Evolutionary conservation across 352 stramenopile species (phyloP).

Genomic region (Phytophthora ohioensis): DNA sequence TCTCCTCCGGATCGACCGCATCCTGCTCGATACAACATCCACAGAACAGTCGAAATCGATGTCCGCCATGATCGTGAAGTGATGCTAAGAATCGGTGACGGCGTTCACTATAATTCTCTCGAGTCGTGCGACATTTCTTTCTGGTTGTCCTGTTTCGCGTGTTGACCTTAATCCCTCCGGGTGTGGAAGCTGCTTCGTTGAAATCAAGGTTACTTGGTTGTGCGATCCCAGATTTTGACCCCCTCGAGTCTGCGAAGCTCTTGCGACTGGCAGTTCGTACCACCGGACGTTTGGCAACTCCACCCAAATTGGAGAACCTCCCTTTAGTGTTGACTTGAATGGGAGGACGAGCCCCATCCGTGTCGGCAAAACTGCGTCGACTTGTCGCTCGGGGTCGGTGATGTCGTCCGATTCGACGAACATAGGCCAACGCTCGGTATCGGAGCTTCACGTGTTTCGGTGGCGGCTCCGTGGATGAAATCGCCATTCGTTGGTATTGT

Average conservation of each 20-base stretch:
- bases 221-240: conserved; percentile 10
- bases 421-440: conserved; percentile 35
- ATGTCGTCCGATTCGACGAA: conserved; percentile 34
- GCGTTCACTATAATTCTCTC: conserved; percentile 7
- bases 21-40: conserved; percentile 26
- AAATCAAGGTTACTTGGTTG: background rate
- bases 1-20: conserved; percentile 21
- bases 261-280: conserved; percentile 8
- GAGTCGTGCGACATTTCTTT: conserved; percentile 11
- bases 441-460: conserved; percentile 33
- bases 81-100: conserved; percentile 25
- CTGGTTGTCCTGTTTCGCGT: conserved; percentile 20
- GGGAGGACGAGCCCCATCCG: background rate
- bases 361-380: conserved; percentile 20
- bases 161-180: conserved; percentile 10
- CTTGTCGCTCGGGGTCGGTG: conserved; percentile 11
- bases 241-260: conserved; percentile 16
- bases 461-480: conserved; percentile 20
- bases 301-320: conserved; percentile 10
- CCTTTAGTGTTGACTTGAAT: background rate
- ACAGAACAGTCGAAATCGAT: conserved; percentile 19
- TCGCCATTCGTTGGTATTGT: conserved; percentile 19
- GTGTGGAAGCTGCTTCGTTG: background rate
- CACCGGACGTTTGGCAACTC: conserved; percentile 5
- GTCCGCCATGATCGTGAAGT: conserved; percentile 12